A percentile compares a stretch with the other conserved stretches of the same genome.
phyloP scores from a whole-genome alignment of 116 monocot genomes.

The Posidonia oceanica region DNA sequence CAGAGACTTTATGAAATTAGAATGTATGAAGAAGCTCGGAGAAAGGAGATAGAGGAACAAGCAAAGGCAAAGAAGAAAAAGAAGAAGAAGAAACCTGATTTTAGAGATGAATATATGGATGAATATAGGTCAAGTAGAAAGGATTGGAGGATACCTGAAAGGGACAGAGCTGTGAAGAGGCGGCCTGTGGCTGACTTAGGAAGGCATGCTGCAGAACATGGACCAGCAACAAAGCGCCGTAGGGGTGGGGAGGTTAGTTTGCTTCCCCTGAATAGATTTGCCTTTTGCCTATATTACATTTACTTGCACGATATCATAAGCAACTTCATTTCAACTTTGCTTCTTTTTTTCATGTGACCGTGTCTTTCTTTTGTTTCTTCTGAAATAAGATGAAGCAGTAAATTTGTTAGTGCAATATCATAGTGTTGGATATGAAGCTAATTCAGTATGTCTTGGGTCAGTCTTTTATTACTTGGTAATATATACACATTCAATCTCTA shows the following conservation, averaged over 20 bases:
- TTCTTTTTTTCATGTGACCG: too few species aligned
- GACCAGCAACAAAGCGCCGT: slow-evolving; percentile 56
- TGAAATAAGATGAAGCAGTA: too few species aligned
- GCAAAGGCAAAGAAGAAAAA: slow-evolving; percentile 55
- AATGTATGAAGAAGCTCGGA: slow-evolving; percentile 33
- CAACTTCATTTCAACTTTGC: too few species aligned
- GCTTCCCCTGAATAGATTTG: background rate
- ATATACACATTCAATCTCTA: too few species aligned
- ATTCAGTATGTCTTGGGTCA: too few species aligned
- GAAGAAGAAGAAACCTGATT: slow-evolving; percentile 65
- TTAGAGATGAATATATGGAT: slow-evolving; percentile 58
- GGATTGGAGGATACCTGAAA: slow-evolving; percentile 55
- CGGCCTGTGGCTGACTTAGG: slow-evolving; percentile 40
- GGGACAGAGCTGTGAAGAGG: slow-evolving; percentile 61
- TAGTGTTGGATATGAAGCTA: too few species aligned
- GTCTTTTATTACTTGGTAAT: too few species aligned
- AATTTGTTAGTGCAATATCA: too few species aligned
- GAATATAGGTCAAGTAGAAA: slow-evolving; percentile 53
- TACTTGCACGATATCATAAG: background rate
- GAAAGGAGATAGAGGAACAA: slow-evolving; percentile 22
- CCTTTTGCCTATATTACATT: background rate
- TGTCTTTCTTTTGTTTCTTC: too few species aligned
- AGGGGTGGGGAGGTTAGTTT: slow-evolving; percentile 74
- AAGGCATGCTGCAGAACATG: slow-evolving; percentile 31
- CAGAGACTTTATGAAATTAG: slow-evolving; percentile 34